These are phyloP conservation scores for Coccomyxa subellipsoidea DNA, from an alignment of 163 green algal genomes.

Conservation along the genomic window DNA sequence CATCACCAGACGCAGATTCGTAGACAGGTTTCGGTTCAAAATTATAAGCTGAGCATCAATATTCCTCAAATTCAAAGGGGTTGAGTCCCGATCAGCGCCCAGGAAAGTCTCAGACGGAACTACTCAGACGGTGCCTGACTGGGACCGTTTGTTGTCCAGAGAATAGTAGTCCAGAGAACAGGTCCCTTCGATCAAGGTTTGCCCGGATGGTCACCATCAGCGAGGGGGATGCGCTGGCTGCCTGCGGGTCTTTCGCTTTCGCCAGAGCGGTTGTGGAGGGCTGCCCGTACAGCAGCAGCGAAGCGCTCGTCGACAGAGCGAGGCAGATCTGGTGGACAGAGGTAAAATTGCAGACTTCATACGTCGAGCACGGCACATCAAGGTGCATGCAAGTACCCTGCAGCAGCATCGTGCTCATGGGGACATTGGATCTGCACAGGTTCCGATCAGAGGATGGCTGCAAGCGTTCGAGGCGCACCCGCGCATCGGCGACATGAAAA, in stretches of 20 bases:
- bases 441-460: slow-evolving; percentile 75
- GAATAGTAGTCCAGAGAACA: neutral
- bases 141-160: no score
- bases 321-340: slow-evolving; percentile 5
- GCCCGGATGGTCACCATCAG: neutral
- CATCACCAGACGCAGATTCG: no score
- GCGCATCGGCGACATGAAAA: slow-evolving; percentile 75
- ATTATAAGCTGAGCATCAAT: no score
- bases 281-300: slow-evolving; percentile 1
- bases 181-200: neutral
- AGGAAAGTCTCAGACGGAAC: no score
- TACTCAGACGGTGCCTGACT: no score
- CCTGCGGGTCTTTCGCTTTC: neutral
- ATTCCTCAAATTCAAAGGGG: no score
- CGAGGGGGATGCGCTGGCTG: neutral
- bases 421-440: slow-evolving; percentile 44
- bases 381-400: no score
- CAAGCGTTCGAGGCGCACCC: slow-evolving; percentile 88
- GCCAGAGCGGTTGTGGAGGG: neutral
- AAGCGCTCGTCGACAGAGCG: neutral
- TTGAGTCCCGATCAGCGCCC: no score
- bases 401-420: no score
- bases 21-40: no score
- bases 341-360: neutral
- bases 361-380: no score